Evolutionary conservation across 805 yeast genomes (phyloP).

Genomic region (Wickerhamiella spandovensis): DNA sequence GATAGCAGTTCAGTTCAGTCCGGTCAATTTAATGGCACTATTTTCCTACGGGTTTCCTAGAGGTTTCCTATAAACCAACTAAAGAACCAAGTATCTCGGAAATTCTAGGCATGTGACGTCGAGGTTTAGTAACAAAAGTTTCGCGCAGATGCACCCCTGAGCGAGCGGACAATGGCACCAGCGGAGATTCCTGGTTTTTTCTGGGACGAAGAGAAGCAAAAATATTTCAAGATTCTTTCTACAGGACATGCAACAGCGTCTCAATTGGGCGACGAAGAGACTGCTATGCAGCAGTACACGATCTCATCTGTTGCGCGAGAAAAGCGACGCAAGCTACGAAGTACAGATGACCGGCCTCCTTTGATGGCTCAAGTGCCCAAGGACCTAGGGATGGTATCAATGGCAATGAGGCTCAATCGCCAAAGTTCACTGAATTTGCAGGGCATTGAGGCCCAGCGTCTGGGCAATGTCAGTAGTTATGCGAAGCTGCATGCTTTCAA

Average conservation of each 20-base stretch:
- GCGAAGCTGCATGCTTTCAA: neutral
- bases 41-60: too few species aligned
- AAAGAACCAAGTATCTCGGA: too few species aligned
- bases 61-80: too few species aligned
- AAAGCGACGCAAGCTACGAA: conserved; percentile 1
- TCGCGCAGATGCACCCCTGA: too few species aligned
- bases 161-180: too few species aligned
- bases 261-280: neutral
- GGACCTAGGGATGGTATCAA: neutral
- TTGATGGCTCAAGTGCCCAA: neutral
- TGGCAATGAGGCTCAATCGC: neutral
- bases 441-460: neutral
- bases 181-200: conserved; percentile 14
- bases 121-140: too few species aligned
- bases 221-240: conserved; percentile 11
- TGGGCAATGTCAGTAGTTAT: neutral
- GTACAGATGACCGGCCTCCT: neutral
- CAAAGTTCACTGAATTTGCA: neutral
- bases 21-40: too few species aligned
- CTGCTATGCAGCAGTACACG: conserved; percentile 5
- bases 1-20: too few species aligned
- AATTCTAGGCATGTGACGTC: too few species aligned
- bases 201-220: conserved; percentile 10
- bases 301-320: conserved; percentile 7
- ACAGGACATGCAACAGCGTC: conserved; percentile 7